Conservation (phyloP, 2,329 filamentous ascomycete species). For the Pseudohalonectria lignicola region DNA sequence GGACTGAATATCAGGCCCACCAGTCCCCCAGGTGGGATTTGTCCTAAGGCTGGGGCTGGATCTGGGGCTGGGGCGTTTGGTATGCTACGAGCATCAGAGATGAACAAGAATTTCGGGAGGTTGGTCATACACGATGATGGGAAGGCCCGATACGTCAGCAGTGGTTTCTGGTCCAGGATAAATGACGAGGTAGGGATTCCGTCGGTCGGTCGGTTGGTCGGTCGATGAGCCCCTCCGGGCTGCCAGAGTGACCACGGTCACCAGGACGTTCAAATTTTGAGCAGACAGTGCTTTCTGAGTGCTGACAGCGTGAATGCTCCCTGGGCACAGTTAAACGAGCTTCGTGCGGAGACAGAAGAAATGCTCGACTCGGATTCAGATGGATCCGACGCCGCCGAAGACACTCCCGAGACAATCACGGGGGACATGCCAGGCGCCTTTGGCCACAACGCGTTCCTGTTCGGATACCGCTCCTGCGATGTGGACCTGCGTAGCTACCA, state of each 20-base stretch:
- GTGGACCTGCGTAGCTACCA: conserved; percentile 56
- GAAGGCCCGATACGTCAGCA: conserved; percentile 63
- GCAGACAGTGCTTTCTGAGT: no score
- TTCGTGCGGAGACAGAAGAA: conserved; percentile 37
- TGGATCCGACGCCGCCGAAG: conserved; percentile 45
- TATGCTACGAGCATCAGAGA: no score
- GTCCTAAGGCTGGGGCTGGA: no score
- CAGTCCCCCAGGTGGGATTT: no score
- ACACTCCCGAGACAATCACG: conserved; percentile 31
- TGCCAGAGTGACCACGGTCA: no score
- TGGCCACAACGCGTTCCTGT: conserved; percentile 62
- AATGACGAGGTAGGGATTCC: conserved; percentile 52
- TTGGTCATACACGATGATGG: conserved; percentile 60
- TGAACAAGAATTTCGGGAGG: conserved; percentile 49
- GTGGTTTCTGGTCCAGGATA: conserved; percentile 65
- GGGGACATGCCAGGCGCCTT: conserved; percentile 17
- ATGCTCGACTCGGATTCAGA: conserved; percentile 45
- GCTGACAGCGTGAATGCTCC: not conserved
- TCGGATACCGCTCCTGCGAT: conserved; percentile 61
- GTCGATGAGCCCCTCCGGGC: not conserved
- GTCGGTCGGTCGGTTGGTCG: not conserved
- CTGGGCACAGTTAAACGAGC: conserved; percentile 23
- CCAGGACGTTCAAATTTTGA: no score
- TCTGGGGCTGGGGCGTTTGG: no score
- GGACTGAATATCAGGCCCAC: no score